phyloP scores from a whole-genome alignment of 2,329 filamentous ascomycete species.

The Monosporascus sp. region DNA sequence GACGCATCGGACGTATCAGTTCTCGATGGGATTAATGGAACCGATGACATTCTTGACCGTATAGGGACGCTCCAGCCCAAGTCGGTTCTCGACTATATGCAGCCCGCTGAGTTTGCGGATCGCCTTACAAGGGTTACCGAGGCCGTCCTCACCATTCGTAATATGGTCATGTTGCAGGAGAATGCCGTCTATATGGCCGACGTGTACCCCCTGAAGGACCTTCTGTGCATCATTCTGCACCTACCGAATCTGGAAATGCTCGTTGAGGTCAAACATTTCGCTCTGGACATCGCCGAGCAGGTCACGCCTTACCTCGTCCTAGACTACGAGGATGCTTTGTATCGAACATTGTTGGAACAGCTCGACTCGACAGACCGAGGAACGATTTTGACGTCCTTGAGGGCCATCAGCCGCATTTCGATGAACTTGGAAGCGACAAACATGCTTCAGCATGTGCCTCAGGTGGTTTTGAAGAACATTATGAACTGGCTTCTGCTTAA shows the following conservation, averaged over 20 bases:
- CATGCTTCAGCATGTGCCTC: constrained; percentile 65
- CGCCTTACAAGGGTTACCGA: constrained; percentile 74
- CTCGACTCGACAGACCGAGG: constrained; percentile 71
- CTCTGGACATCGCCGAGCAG: constrained; percentile 86
- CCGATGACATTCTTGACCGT: constrained; percentile 65
- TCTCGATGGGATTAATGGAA: constrained; percentile 59
- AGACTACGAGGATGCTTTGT: constrained; percentile 69
- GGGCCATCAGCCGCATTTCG: constrained; percentile 79
- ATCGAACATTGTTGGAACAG: constrained; percentile 63
- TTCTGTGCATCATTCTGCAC: constrained; percentile 75
- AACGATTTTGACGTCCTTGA: constrained; percentile 71
- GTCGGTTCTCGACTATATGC: constrained; percentile 61
- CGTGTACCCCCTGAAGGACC: constrained; percentile 70
- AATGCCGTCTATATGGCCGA: constrained; percentile 80
- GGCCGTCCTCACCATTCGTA: constrained; percentile 80
- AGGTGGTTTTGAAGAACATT: constrained; percentile 59
- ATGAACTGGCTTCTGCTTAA: constrained; percentile 72
- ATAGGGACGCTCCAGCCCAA: constrained; percentile 59
- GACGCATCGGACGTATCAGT: constrained; percentile 49
- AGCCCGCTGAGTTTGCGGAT: constrained; percentile 66
- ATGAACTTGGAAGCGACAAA: constrained; percentile 81
- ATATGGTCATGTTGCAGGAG: constrained; percentile 91
- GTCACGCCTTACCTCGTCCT: constrained; percentile 76
- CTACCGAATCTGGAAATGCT: constrained; percentile 68
- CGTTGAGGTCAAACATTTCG: constrained; percentile 83